phyloP scores from a whole-genome alignment of 1,284 basidiomycete species.

The Tetrapyrgos nigripes region DNA sequence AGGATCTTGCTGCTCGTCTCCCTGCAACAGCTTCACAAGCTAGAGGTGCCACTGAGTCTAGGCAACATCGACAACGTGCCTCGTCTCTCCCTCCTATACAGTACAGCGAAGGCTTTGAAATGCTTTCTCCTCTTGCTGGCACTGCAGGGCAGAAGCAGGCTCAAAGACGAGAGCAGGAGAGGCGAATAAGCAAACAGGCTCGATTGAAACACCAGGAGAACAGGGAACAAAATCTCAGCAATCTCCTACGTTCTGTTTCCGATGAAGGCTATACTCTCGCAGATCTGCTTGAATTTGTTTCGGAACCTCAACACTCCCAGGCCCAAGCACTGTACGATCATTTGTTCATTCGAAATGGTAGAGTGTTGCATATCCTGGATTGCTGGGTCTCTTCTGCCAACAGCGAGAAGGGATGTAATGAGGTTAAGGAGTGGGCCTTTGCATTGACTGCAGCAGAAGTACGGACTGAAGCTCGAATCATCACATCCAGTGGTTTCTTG shows the following conservation, averaged over 20 bases:
- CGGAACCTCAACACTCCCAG: conserved; percentile 25
- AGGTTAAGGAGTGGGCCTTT: conserved; percentile 18
- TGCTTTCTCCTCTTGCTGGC: conserved; percentile 1
- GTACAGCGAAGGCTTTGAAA: conserved; percentile 3
- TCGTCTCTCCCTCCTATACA: not conserved
- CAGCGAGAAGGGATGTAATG: conserved; percentile 3
- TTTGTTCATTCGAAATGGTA: conserved; percentile 13
- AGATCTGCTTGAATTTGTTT: conserved; percentile 27
- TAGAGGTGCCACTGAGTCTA: too few species aligned
- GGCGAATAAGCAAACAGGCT: not conserved
- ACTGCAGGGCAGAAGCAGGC: not conserved
- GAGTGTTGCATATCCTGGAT: conserved; percentile 21
- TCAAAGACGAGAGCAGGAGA: too few species aligned
- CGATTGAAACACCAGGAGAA: not conserved
- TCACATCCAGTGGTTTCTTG: not conserved
- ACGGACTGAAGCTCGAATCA: conserved; percentile 4
- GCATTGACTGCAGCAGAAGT: conserved; percentile 6
- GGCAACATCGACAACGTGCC: too few species aligned
- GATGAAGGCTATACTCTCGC: conserved; percentile 8
- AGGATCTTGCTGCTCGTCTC: too few species aligned
- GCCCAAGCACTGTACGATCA: conserved; percentile 21
- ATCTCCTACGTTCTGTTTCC: not conserved
- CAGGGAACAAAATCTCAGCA: not conserved
- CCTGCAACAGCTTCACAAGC: too few species aligned
- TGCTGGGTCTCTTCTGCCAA: conserved; percentile 18